Evolutionary conservation across 169 alveolate species (phyloP), one percentile per base, ranked within the genome.

Genomic region (Cryptosporidium sp.): DNA sequence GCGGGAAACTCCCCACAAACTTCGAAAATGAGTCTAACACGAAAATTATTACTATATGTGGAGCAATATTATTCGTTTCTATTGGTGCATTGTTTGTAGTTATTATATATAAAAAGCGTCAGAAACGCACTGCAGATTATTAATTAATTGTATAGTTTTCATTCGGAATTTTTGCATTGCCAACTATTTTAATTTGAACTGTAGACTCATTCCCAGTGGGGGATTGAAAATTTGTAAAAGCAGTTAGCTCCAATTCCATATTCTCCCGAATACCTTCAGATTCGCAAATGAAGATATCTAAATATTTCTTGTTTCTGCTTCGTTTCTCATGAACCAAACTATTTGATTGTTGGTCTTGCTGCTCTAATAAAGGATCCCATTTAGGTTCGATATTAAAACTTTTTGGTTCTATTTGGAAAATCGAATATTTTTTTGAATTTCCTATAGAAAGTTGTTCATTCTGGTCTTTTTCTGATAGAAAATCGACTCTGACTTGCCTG

Each of bases 361-460:
- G 89, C 14, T 80, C 89, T n/a, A 67, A 39, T 80, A 67, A n/a
- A 0, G 89, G 89, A 23, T 61, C 74, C 89, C 89, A 80, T 41
- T 80, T 80, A 37, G 89, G 75, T 18, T 65, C 73, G 0, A 80
- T 16, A 39, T 26, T 62, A 29, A 80, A 9, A 21, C 69, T 21
- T 41, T 48, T 80, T 12, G 89, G 89, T 43, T 80, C 89, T 61
- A 80, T 80, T 21, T 26, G 6, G 29, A 43, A 37, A 48, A 71
- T 71, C 7, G 69, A 50, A 51, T 51, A 50, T 9, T 5, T 35
- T 8, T 45, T 43, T 35, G 69, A 50, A 12, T 55, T 52, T 14
- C 23, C 37, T 8, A 62, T 0, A 10, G 51, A 21, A 3, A 26
- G 39, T 59, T 29, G 67, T 37, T 80, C 68, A 61, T 37, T 80